Evolutionary conservation across 192 early-diverging fungal species (phyloP).

Genomic region (Rhizophagus prolifer): DNA sequence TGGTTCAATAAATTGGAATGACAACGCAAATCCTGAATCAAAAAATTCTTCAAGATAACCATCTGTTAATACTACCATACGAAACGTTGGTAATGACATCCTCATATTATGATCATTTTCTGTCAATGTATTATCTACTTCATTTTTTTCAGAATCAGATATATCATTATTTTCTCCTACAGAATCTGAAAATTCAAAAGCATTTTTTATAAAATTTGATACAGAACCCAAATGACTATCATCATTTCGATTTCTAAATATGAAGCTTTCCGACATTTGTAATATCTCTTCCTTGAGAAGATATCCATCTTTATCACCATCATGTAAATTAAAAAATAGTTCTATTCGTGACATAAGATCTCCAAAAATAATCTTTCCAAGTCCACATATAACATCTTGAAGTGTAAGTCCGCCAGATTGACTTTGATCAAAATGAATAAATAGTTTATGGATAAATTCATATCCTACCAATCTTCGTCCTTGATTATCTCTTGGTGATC

Average conservation of each 20-base stretch:
- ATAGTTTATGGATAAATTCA: conserved; percentile 46
- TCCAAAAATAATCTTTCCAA: conserved; percentile 71
- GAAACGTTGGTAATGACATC: conserved; percentile 47
- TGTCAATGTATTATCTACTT: not conserved
- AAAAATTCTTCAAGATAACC: conserved; percentile 86
- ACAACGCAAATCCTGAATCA: conserved; percentile 59
- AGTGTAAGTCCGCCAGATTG: conserved; percentile 62
- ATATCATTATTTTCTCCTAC: conserved; percentile 17
- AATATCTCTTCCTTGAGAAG: conserved; percentile 79
- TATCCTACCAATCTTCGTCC: conserved; percentile 31
- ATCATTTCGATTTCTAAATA: conserved; percentile 59
- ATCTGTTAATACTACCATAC: conserved; percentile 83
- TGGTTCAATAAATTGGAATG: conserved; percentile 63
- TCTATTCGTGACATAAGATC: conserved; percentile 78
- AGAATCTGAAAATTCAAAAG: conserved; percentile 56
- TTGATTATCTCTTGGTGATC: conserved; percentile 34
- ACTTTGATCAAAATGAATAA: conserved; percentile 54
- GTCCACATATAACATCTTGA: conserved; percentile 75
- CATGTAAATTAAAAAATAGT: conserved; percentile 83
- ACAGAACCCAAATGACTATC: conserved; percentile 60
- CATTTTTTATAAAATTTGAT: conserved; percentile 60
- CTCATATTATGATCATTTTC: conserved; percentile 12
- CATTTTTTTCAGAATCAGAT: conserved; percentile 29
- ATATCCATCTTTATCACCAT: conserved; percentile 60
- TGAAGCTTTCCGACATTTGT: conserved; percentile 77